Evolutionary conservation across 1,139 yeast species (phyloP), one percentile per base, ranked within the genome.

Genomic region (Hyphopichia wangnamkhiaoensis): DNA sequence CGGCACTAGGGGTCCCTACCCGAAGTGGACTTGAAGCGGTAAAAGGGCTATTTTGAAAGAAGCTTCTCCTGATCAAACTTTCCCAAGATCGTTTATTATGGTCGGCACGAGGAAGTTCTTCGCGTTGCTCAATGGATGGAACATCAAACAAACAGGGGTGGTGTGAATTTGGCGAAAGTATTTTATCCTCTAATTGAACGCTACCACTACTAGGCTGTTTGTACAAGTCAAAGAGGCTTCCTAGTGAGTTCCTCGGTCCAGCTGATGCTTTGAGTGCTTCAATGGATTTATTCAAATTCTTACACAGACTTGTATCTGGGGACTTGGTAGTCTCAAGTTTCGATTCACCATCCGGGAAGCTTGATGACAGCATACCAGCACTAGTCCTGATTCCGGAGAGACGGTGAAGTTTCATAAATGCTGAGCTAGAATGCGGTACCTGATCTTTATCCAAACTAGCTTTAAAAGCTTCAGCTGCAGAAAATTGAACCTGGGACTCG

Each of bases 141-240:
- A 61, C 51, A 42, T 62, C 65, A 7, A 37, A 34, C 18, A 44
- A 14, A 3, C 45, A 40, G 5, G 53, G 63, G 24, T 62, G 35
- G 44, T 62, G 65, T 6, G 61, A 49, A 26, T 50, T 44, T 0
- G 68, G 68, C 0, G 65, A 59, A 39, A 62, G 62, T 4, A 61
- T 46, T 18, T 46, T 38, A 32, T 57, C 48, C 34, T 61, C 65
- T 14, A 59, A 43, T 8, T 45, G 41, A 1, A 52, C 53, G 38
- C 53, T 50, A 17, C 43, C 48, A 20, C 38, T 30, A 17, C 38
- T 41, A 8, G 40, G 20, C 15, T 38, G 35, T 13, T 40, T 26
- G 25, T 40, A 38, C n/a, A 38, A 17, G 15, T 42, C 40, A 18
- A 40, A 19, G 15, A 40, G 6, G 16, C 33, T 34, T 2, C 16